Conservation (phyloP, 83 land plant genomes). For the Diphasiastrum complanatum region DNA sequence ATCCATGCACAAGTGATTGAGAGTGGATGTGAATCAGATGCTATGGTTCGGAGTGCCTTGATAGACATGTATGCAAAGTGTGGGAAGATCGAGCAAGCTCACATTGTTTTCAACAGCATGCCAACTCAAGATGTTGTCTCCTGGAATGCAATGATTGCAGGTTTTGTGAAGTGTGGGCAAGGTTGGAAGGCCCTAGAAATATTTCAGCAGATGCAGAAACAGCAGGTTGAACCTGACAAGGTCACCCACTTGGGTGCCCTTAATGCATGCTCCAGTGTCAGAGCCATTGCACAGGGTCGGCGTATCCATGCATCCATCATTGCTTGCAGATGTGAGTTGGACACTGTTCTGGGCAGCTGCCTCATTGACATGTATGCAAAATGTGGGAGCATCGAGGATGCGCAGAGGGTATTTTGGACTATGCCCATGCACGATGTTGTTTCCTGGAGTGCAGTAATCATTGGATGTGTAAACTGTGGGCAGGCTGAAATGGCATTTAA, state of each 20-base stretch:
- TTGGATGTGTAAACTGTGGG: neutral
- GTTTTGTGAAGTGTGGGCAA: too few relatives aligned
- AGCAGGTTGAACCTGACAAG: neutral
- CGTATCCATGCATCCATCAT: neutral
- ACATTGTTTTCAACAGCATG: neutral
- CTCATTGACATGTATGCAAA: neutral
- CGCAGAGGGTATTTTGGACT: neutral
- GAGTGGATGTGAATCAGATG: neutral
- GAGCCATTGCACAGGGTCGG: neutral
- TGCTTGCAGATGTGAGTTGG: neutral
- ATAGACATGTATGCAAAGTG: neutral
- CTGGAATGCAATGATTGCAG: too few relatives aligned
- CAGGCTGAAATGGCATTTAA: neutral
- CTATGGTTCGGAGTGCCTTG: neutral
- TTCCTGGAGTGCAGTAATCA: neutral
- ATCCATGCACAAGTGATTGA: neutral
- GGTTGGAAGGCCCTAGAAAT: neutral
- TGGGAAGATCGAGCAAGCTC: neutral
- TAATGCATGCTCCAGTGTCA: neutral
- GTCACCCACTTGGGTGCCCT: neutral
- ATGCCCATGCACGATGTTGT: neutral
- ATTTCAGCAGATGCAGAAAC: neutral
- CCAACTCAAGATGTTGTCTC: too few relatives aligned
- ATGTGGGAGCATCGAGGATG: conserved; percentile 2
- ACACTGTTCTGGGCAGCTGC: neutral